Evolutionary conservation across 108 stramenopile genomes (phyloP), one percentile per base, ranked within the genome.

Genomic region (Fragilariopsis cylindrus): DNA sequence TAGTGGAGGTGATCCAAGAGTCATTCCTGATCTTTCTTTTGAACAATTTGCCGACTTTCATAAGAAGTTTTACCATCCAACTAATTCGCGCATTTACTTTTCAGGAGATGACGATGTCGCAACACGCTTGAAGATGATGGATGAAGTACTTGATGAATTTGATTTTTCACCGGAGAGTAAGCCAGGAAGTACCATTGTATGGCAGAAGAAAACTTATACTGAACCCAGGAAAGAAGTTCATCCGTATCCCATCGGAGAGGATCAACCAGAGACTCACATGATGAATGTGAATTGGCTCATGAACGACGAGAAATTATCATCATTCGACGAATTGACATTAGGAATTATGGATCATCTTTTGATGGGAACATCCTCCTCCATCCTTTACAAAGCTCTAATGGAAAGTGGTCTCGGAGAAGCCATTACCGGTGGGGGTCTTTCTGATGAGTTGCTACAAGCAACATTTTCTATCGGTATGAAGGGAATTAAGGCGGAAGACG

Each of bases 11-110:
- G 98, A 99, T 79, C 99, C 99, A 13, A 65, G 56, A 21, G 93
- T 86, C 40, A 99, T 99, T 76, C 98, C 99, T 42, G 79, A 94
- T 57, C 84, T 99, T 47, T 86, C 87, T 41, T 99, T 98, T 77
- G 96, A 97, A 60, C 92, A 98, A 57, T 98, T 99, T 75, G 79
- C 83, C 21, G 85, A 86, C 11, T 99, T 99, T 81, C 98, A 99
- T 80, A 69, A 63, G 21, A 87, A 87, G 60, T 96, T 88, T 70
- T 99, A 99, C 82, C 97, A 98, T 73, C 99, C 99, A 12, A 81
- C 83, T 74, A 99, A 99, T 75, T 87, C 96, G 19, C 89, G 94
- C 44, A 92, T 99, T 55, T 99, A 95, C 85, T 90, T 90, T 63
- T 82, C 91, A 5, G 99, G 99, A 9, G 98, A 99, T 75, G 98